These are phyloP conservation scores for Diaporthe batatas DNA, from an alignment of 2,329 filamentous ascomycete genomes.

Conservation along the genomic window DNA sequence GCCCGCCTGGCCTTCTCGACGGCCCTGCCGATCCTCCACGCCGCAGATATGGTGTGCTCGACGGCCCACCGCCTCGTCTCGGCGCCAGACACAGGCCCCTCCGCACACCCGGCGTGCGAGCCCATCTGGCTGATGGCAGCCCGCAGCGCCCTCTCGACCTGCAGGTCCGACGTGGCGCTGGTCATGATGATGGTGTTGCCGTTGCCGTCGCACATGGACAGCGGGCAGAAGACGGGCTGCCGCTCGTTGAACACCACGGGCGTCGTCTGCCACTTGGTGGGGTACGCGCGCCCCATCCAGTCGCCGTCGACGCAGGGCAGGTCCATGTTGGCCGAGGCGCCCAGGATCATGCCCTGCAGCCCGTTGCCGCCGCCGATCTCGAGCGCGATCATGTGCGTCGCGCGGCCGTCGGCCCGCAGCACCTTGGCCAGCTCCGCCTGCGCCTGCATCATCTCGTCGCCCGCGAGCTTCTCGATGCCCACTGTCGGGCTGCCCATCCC, in stretches of 20 bases:
- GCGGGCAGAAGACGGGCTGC: constrained; percentile 59
- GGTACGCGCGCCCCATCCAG: constrained; percentile 65
- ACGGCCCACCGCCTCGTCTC: constrained; percentile 66
- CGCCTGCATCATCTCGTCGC: constrained; percentile 67
- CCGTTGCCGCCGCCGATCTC: constrained; percentile 79
- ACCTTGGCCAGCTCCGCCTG: constrained; percentile 67
- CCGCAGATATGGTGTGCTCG: constrained; percentile 65
- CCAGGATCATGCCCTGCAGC: constrained; percentile 68
- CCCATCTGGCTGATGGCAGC: constrained; percentile 69
- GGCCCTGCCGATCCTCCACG: constrained; percentile 71
- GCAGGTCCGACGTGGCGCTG: constrained; percentile 58
- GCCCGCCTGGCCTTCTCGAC: constrained; percentile 64
- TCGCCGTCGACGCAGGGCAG: constrained; percentile 65
- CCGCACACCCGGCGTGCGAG: constrained; percentile 63
- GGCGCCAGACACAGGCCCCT: constrained; percentile 62
- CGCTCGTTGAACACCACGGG: constrained; percentile 65
- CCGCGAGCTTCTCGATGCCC: constrained; percentile 70
- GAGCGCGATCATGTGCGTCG: constrained; percentile 71
- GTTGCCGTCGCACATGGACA: constrained; percentile 65
- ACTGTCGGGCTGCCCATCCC: constrained; percentile 72
- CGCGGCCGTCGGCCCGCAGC: constrained; percentile 52
- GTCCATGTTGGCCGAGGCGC: constrained; percentile 65
- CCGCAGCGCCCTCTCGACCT: constrained; percentile 64
- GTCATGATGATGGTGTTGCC: constrained; percentile 65
- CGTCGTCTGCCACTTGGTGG: constrained; percentile 68